Evolutionary conservation across 768 basidiomycete genomes (phyloP).

Genomic region (Auricularia sp.): DNA sequence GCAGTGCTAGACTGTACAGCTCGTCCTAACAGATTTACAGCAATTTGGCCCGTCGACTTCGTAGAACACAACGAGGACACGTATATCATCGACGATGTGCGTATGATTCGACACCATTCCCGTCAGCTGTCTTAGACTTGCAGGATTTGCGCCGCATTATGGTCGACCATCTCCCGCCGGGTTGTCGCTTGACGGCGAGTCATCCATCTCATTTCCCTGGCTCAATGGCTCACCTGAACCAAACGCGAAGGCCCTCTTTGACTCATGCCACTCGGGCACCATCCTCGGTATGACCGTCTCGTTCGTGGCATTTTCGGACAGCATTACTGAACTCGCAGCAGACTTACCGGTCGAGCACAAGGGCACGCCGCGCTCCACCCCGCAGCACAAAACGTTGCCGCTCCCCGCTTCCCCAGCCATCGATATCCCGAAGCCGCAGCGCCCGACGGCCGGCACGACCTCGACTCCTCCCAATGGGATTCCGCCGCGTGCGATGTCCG

Average conservation of each 20-base stretch:
- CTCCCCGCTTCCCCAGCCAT: background rate
- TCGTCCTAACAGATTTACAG: slow-evolving; percentile 5
- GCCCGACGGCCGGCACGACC: background rate
- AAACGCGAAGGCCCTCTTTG: slow-evolving; percentile 17
- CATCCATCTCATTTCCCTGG: background rate
- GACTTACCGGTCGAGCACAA: background rate
- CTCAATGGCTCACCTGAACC: background rate
- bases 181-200: slow-evolving; percentile 15
- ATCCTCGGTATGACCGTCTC: slow-evolving; percentile 10
- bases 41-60: slow-evolving; percentile 16
- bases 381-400: background rate
- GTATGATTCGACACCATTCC: slow-evolving; percentile 1
- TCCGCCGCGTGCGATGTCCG: background rate
- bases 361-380: background rate
- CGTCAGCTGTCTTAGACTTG: background rate
- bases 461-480: background rate
- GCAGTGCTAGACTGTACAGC: background rate
- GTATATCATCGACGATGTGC: slow-evolving; percentile 21
- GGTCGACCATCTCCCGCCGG: slow-evolving; percentile 15
- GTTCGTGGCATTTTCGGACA: no score
- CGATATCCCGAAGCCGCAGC: background rate
- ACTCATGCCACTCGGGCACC: slow-evolving; percentile 20
- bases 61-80: slow-evolving; percentile 7
- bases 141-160: slow-evolving; percentile 17
- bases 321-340: no score